Percentiles rank a stretch among this genome's conserved stretches.
Conservation (phyloP, 208 protist species). For the Leishmania amazonensis region DNA sequence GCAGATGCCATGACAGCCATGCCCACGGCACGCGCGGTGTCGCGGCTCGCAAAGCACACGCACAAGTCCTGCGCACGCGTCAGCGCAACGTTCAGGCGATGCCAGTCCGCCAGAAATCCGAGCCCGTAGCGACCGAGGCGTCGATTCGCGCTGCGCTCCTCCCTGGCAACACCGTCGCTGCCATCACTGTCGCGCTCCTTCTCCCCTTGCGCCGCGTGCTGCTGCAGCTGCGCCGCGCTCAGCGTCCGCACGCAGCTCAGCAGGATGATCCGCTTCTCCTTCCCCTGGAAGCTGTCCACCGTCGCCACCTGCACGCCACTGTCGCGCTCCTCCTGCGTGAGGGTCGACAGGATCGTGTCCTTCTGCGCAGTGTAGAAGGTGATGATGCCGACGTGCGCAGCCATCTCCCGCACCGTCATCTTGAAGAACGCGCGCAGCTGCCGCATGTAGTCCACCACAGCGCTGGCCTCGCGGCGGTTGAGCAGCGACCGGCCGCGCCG, state of each 20-base stretch:
- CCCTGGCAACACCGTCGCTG: not conserved
- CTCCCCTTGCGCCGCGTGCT: slow-evolving; percentile 25
- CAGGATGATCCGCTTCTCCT: slow-evolving; percentile 94
- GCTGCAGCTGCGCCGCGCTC: slow-evolving; percentile 25
- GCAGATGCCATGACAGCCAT: slow-evolving; percentile 13
- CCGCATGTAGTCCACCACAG: slow-evolving; percentile 72
- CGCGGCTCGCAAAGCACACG: slow-evolving; percentile 65
- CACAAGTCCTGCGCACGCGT: slow-evolving; percentile 90
- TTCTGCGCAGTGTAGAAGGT: slow-evolving; percentile 87
- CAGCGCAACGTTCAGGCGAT: slow-evolving; percentile 93
- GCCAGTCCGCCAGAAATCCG: slow-evolving; percentile 90
- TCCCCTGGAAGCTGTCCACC: slow-evolving; percentile 95
- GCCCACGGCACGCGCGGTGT: slow-evolving; percentile 43
- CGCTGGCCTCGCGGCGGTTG: slow-evolving; percentile 60
- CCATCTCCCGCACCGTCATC: slow-evolving; percentile 59
- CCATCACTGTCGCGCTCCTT: slow-evolving; percentile 19
- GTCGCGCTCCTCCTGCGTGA: slow-evolving; percentile 56
- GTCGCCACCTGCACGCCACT: slow-evolving; percentile 83
- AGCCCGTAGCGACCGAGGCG: slow-evolving; percentile 37
- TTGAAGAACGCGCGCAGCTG: slow-evolving; percentile 56
- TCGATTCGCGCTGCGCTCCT: slow-evolving; percentile 25
- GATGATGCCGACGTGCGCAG: slow-evolving; percentile 64
- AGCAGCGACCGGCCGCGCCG: slow-evolving; percentile 39
- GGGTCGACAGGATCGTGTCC: slow-evolving; percentile 39
- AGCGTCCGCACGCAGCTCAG: slow-evolving; percentile 89